Evolutionary conservation across 306 rosid genomes (phyloP).

Genomic region (Glycine soja): DNA sequence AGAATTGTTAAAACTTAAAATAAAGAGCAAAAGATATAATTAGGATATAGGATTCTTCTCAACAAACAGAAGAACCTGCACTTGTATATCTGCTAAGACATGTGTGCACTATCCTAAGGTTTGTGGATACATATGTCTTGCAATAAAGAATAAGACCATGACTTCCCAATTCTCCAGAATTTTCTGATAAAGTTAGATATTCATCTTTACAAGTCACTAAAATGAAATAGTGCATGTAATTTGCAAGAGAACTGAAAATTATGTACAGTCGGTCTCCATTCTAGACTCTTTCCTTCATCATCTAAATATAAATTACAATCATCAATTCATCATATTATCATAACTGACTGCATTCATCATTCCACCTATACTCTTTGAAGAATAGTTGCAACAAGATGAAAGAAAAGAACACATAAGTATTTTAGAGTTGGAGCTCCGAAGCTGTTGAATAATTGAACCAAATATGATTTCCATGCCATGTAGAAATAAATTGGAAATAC

Average conservation of each 20-base stretch:
- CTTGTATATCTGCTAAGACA: constrained; percentile 10
- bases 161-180: constrained; percentile 19
- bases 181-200: constrained; percentile 35
- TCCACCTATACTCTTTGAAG: constrained; percentile 16
- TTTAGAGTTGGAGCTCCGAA: constrained; percentile 22
- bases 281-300: constrained; percentile 21
- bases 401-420: not conserved
- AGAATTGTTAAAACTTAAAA: not conserved
- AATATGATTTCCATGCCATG: constrained; percentile 3
- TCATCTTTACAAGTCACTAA: constrained; percentile 19
- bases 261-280: constrained; percentile 5
- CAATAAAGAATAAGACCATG: constrained; percentile 19
- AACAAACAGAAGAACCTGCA: constrained; percentile 24
- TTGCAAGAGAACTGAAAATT: constrained; percentile 33
- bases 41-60: not conserved
- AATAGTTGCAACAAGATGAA: constrained; percentile 29
- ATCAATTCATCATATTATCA: constrained; percentile 14
- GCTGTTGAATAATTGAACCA: constrained; percentile 30
- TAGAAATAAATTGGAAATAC: constrained; percentile 2
- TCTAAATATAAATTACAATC: constrained; percentile 37
- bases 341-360: constrained; percentile 22
- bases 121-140: not conserved
- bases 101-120: constrained; percentile 21
- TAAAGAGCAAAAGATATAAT: constrained; percentile 27
- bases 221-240: constrained; percentile 5